Evolutionary conservation across 768 basidiomycete species (phyloP).

Genomic region (Leccinellum luteum): DNA sequence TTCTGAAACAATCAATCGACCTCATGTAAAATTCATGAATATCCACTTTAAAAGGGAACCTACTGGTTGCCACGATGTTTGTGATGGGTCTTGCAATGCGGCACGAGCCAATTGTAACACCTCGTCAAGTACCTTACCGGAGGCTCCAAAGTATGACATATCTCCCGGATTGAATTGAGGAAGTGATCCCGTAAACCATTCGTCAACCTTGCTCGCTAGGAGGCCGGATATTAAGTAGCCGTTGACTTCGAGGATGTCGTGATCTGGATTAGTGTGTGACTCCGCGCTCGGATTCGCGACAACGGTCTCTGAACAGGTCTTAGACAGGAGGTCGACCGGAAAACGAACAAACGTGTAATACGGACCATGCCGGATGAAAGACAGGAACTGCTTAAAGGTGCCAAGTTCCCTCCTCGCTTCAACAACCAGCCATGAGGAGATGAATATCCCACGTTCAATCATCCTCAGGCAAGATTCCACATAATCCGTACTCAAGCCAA

Average conservation of each 20-base stretch:
- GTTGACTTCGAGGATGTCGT: constrained; percentile 80
- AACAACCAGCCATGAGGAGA: constrained; percentile 67
- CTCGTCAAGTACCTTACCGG: constrained; percentile 29
- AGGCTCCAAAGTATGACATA: constrained; percentile 25
- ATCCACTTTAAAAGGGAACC: constrained; percentile 33
- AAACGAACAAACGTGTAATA: constrained; percentile 11
- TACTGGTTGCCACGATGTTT: constrained; percentile 53
- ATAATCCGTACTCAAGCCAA: constrained; percentile 51
- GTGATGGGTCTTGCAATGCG: constrained; percentile 45
- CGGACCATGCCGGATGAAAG: constrained; percentile 74
- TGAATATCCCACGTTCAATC: constrained; percentile 55
- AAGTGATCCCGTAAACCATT: constrained; percentile 69
- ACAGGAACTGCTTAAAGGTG: constrained; percentile 76
- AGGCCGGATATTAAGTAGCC: constrained; percentile 75
- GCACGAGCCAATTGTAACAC: constrained; percentile 48
- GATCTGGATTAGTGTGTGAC: constrained; percentile 43
- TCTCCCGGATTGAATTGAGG: constrained; percentile 35
- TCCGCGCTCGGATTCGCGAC: constrained; percentile 55
- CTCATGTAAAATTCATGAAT: constrained; percentile 23
- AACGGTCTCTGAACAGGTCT: constrained; percentile 40
- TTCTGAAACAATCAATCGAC: constrained; percentile 40
- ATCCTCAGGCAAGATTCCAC: constrained; percentile 52
- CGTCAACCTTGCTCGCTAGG: constrained; percentile 65
- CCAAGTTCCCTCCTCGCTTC: constrained; percentile 63
- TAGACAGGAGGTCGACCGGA: constrained; percentile 13